A percentile compares a stretch with the other conserved stretches of the same genome.
Evolutionary conservation across 352 stramenopile species (phyloP).

Genomic region (Phytophthora crassamura): DNA sequence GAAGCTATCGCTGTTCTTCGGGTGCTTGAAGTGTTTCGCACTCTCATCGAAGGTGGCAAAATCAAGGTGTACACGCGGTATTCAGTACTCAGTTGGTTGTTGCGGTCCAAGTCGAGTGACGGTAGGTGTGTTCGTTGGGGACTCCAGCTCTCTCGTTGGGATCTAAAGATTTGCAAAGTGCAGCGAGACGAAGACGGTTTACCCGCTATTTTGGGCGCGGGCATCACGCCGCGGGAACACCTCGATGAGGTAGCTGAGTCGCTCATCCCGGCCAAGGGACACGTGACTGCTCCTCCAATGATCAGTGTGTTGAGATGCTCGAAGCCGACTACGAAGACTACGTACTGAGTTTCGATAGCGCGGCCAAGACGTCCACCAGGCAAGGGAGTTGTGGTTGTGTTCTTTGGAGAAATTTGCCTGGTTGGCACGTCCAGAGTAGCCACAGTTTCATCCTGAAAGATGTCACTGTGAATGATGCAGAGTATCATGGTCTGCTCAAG

Average conservation of each 20-base stretch:
- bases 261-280: slow-evolving; percentile 2
- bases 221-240: background rate
- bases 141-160: no score
- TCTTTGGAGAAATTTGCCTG: slow-evolving; percentile 1
- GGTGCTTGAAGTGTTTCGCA: background rate
- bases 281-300: background rate
- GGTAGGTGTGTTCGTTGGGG: background rate
- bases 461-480: slow-evolving; percentile 7
- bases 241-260: background rate
- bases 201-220: background rate
- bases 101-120: slow-evolving; percentile 2
- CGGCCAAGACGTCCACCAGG: background rate
- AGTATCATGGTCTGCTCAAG: slow-evolving; percentile 1
- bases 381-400: slow-evolving; percentile 1
- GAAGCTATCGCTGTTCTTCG: background rate
- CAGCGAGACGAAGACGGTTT: slow-evolving; percentile 6
- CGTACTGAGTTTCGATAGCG: slow-evolving; percentile 8
- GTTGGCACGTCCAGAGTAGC: background rate
- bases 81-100: slow-evolving; percentile 6
- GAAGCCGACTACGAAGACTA: background rate
- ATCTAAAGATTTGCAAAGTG: no score
- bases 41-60: background rate
- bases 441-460: background rate
- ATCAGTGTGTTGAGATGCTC: slow-evolving; percentile 9
- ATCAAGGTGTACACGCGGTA: background rate